Conservation (phyloP, 345 rosid genomes). For the Euphorbia tirucalli region DNA sequence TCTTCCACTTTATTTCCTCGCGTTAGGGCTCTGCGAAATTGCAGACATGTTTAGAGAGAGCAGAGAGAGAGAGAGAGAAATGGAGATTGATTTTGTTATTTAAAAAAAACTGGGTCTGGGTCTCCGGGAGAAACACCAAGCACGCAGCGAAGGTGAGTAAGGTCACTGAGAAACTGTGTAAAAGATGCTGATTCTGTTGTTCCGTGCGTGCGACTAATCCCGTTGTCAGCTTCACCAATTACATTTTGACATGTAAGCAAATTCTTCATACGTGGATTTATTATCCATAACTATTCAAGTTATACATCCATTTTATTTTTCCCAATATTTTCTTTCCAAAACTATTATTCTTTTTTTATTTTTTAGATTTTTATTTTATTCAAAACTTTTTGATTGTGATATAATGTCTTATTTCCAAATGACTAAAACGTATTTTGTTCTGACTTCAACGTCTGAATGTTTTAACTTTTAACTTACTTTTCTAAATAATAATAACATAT, state of each 20-base stretch:
- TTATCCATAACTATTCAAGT: too few relatives aligned
- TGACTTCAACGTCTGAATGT: too few relatives aligned
- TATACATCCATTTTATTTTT: too few relatives aligned
- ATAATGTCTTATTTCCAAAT: too few relatives aligned
- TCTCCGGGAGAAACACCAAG: neutral
- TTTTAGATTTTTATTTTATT: too few relatives aligned
- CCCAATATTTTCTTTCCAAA: too few relatives aligned
- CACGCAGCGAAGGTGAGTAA: neutral
- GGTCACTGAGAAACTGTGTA: neutral
- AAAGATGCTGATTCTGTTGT: neutral
- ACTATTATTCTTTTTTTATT: too few relatives aligned
- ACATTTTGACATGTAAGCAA: neutral
- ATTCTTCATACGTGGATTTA: neutral
- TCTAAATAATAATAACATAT: too few relatives aligned
- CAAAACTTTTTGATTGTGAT: too few relatives aligned
- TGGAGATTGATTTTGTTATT: neutral
- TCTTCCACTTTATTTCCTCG: neutral
- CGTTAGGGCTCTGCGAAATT: neutral
- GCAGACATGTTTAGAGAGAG: conserved; percentile 4
- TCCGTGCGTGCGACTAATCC: too few relatives aligned
- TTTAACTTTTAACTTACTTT: too few relatives aligned
- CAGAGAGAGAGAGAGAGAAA: neutral
- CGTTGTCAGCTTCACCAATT: neutral
- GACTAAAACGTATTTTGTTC: too few relatives aligned
- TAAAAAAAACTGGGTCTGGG: neutral